Percentiles rank a stretch among this genome's conserved stretches.
Conservation (phyloP, 106 monocot species). For the Acorus gramineus region DNA sequence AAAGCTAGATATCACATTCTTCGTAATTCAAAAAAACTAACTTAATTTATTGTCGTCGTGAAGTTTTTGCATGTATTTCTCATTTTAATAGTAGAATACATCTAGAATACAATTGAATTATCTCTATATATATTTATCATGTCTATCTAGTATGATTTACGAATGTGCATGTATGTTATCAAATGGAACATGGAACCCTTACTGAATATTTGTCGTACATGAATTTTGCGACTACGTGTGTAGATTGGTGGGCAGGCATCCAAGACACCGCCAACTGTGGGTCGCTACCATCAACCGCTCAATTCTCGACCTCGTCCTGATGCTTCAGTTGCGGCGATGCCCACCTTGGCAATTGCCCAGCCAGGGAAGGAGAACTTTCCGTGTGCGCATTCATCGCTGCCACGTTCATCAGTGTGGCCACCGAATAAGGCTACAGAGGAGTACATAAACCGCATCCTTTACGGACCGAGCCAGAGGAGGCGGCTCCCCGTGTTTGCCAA, state of each 20-base stretch:
- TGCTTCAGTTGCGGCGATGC: background rate
- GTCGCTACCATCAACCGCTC: background rate
- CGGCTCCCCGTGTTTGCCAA: conserved; percentile 26
- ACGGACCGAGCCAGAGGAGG: conserved; percentile 8
- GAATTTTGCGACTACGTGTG: too few species aligned
- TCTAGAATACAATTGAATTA: too few species aligned
- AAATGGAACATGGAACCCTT: too few species aligned
- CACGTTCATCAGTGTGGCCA: conserved; percentile 16
- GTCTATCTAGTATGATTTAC: too few species aligned
- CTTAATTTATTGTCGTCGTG: too few species aligned
- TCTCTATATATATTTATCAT: too few species aligned
- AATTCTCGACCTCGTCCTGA: background rate
- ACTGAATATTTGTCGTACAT: too few species aligned
- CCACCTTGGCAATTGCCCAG: background rate
- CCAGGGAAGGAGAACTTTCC: background rate
- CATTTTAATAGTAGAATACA: too few species aligned
- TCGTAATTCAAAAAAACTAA: too few species aligned
- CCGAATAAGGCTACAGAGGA: conserved; percentile 18
- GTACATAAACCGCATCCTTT: conserved; percentile 9
- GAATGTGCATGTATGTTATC: too few species aligned
- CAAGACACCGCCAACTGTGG: background rate
- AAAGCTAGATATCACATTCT: too few species aligned
- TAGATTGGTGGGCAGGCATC: background rate
- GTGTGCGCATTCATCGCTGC: background rate
- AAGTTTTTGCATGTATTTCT: too few species aligned